These are phyloP conservation scores for Nepenthes gracilis DNA, from an alignment of 148 eudicot genomes.

Conservation along the genomic window DNA sequence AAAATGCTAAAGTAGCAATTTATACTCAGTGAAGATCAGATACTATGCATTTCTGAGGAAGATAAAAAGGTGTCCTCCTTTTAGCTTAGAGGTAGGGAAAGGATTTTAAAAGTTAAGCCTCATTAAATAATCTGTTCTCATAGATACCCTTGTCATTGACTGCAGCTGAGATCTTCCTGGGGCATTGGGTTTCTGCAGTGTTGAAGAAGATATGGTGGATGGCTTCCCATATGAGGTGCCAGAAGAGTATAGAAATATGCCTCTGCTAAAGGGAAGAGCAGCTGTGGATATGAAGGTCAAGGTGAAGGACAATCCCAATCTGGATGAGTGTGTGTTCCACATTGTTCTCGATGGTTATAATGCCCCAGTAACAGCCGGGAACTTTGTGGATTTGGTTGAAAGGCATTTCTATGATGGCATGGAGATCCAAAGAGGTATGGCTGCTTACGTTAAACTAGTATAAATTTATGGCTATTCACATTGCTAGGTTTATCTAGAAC, in stretches of 20 bases:
- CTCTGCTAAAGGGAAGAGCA: conserved; percentile 94
- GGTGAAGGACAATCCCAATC: conserved; percentile 92
- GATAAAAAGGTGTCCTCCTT: not conserved
- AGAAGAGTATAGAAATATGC: conserved; percentile 82
- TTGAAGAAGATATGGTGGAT: conserved; percentile 99
- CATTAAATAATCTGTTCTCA: conserved; percentile 49
- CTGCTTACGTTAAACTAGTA: not conserved
- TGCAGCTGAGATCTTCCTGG: conserved; percentile 99
- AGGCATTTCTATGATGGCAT: conserved; percentile 98
- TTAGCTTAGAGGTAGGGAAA: conserved; percentile 15
- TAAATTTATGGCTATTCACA: not conserved
- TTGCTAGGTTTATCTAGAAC: not conserved
- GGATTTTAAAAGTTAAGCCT: conserved; percentile 21
- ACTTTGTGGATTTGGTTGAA: conserved; percentile 88
- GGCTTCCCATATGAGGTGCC: conserved; percentile 96
- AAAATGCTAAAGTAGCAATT: no score
- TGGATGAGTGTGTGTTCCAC: conserved; percentile 70
- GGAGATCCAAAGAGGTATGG: conserved; percentile 94
- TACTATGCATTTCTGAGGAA: not conserved
- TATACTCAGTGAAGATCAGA: no score
- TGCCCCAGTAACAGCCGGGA: conserved; percentile 96
- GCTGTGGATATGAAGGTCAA: conserved; percentile 97
- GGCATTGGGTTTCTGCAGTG: conserved; percentile 99
- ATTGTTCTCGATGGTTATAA: conserved; percentile 95
- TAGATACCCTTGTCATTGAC: conserved; percentile 87